phyloP scores from a whole-genome alignment of 805 yeast genomes.

The Monosporozyma aquatica region DNA sequence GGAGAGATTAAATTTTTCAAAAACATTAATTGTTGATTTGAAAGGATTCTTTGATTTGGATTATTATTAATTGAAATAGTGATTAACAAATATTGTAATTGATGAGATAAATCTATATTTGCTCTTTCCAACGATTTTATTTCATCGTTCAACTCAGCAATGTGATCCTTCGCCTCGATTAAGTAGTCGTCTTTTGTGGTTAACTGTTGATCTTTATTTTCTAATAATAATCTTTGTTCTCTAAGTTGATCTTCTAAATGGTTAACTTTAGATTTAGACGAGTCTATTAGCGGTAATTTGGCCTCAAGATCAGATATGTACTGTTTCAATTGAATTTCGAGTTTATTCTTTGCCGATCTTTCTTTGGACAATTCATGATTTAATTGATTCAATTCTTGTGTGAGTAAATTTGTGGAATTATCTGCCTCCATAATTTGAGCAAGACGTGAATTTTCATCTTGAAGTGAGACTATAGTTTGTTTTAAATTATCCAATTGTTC shows the following conservation, averaged over 20 bases:
- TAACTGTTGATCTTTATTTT: slow-evolving; percentile 30
- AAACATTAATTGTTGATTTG: slow-evolving; percentile 48
- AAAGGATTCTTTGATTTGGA: slow-evolving; percentile 5
- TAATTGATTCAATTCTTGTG: background rate
- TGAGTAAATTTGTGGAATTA: background rate
- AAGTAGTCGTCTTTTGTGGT: slow-evolving; percentile 12
- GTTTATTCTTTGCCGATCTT: slow-evolving; percentile 53
- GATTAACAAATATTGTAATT: slow-evolving; percentile 61
- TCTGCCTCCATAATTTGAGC: background rate
- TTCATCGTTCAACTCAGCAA: slow-evolving; percentile 35
- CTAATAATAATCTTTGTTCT: slow-evolving; percentile 46
- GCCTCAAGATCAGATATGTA: slow-evolving; percentile 68
- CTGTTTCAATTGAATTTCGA: slow-evolving; percentile 58
- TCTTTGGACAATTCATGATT: slow-evolving; percentile 37
- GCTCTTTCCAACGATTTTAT: slow-evolving; percentile 15
- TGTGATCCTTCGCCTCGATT: slow-evolving; percentile 30
- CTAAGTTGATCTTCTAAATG: slow-evolving; percentile 45
- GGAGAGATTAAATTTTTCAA: slow-evolving; percentile 39
- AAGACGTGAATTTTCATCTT: background rate
- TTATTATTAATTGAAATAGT: slow-evolving; percentile 27
- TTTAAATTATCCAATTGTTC: too few species aligned
- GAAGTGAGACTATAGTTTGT: too few species aligned
- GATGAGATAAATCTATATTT: slow-evolving; percentile 65
- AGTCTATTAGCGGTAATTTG: slow-evolving; percentile 64
- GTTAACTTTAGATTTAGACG: slow-evolving; percentile 49